Conservation (phyloP, 108 stramenopile species). For the Fistulifera solaris region DNA sequence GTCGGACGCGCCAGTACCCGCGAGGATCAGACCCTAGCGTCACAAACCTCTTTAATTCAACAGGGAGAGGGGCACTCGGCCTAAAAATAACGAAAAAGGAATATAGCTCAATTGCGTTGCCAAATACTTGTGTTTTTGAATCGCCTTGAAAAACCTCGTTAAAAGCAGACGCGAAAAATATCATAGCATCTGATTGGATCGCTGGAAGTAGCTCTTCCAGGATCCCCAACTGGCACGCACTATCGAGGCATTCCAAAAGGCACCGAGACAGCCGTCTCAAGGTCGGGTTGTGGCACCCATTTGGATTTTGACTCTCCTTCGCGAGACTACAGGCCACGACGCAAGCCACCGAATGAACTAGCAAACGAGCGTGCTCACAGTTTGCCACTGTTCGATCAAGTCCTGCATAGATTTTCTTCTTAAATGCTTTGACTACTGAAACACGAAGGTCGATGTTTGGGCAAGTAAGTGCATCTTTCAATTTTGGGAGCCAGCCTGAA, state of each 20-base stretch:
- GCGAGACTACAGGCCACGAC: no score
- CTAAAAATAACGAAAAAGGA: neutral
- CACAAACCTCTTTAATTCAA: constrained; percentile 1
- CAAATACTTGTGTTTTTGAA: neutral
- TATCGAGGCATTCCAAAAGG: constrained; percentile 32
- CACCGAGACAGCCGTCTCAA: constrained; percentile 45
- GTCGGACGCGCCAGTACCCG: constrained; percentile 6
- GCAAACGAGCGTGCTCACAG: neutral
- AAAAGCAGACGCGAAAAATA: no score
- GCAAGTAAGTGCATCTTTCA: constrained; percentile 16
- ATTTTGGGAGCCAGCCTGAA: neutral
- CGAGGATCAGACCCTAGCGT: neutral
- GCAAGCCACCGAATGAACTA: no score
- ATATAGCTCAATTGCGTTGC: constrained; percentile 7
- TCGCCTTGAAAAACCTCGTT: no score
- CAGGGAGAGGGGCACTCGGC: neutral
- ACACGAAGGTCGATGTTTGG: constrained; percentile 26
- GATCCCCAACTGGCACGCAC: neutral
- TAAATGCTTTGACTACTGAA: constrained; percentile 35
- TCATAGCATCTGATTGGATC: no score
- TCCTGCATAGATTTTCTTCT: constrained; percentile 35
- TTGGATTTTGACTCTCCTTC: neutral
- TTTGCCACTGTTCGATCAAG: constrained; percentile 16
- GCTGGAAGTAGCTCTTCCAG: no score
- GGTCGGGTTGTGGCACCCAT: constrained; percentile 31